phyloP scores from a whole-genome alignment of 2,329 filamentous ascomycete species.

The Aspergillus nomiae region DNA sequence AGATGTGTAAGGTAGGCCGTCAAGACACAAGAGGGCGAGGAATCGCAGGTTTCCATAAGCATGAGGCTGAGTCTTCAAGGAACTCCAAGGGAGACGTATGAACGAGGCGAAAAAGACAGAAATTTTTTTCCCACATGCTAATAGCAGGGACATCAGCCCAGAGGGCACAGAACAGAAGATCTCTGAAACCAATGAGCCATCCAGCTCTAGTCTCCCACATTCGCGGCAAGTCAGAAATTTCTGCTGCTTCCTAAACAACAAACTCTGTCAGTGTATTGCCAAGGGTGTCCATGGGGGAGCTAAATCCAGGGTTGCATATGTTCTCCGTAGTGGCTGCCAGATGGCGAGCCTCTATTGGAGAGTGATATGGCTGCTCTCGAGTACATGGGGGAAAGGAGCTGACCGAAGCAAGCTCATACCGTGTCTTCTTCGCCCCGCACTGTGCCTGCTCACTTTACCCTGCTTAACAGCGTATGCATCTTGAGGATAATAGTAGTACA shows the following conservation, averaged over 20 bases:
- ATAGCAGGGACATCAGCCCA: not conserved
- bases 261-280: not conserved
- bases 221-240: not conserved
- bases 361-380: not conserved
- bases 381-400: not conserved
- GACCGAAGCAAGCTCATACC: not conserved
- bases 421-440: not conserved
- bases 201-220: not conserved
- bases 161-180: too few species aligned
- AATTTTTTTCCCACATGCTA: not conserved
- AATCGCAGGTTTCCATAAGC: not conserved
- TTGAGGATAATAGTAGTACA: not conserved
- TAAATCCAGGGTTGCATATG: not conserved
- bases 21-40: not conserved
- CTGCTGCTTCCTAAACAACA: not conserved
- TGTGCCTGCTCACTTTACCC: not conserved
- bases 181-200: too few species aligned
- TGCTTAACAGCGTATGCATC: not conserved
- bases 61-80: not conserved
- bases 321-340: not conserved
- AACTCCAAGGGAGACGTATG: not conserved
- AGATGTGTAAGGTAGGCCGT: not conserved
- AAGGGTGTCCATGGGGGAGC: not conserved
- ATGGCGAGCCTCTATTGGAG: not conserved
- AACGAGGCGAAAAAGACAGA: not conserved